Percentiles rank a stretch among this genome's conserved stretches.
phyloP scores from a whole-genome alignment of 352 stramenopile genomes.

The Phytophthora uliginosa region DNA sequence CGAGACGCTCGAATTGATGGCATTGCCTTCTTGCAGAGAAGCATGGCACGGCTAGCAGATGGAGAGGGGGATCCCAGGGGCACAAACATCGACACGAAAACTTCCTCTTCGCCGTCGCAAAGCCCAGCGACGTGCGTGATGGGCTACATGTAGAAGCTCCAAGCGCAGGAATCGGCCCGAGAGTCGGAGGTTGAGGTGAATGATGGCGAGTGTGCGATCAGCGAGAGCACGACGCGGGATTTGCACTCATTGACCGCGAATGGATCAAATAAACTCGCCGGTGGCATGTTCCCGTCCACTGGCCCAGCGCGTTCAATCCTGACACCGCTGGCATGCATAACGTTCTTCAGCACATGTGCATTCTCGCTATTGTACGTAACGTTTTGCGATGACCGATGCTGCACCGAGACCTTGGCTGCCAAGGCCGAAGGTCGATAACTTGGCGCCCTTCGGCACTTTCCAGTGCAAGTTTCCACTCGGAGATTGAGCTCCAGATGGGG shows the following conservation, averaged over 20 bases:
- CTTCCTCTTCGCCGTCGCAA: not conserved
- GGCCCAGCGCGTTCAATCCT: not conserved
- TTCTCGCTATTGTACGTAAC: too few species aligned
- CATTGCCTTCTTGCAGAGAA: slow-evolving; percentile 8
- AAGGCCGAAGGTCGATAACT: too few species aligned
- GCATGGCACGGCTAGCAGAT: slow-evolving; percentile 8
- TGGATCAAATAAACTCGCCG: not conserved
- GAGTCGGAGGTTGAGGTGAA: slow-evolving; percentile 17
- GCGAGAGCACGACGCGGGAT: slow-evolving; percentile 14
- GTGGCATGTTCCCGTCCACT: not conserved
- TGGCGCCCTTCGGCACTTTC: not conserved
- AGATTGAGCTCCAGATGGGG: slow-evolving; percentile 13
- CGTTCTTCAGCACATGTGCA: not conserved
- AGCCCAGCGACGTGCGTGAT: slow-evolving; percentile 6
- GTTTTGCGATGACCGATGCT: not conserved
- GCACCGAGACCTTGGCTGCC: not conserved
- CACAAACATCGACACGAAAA: slow-evolving; percentile 11
- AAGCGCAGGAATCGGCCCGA: slow-evolving; percentile 4
- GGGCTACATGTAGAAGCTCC: not conserved
- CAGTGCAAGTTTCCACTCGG: slow-evolving; percentile 6
- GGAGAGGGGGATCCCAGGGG: slow-evolving; percentile 2
- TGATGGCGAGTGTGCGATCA: slow-evolving; percentile 16
- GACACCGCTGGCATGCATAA: not conserved
- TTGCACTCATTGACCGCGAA: slow-evolving; percentile 17
- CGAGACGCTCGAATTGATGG: slow-evolving; percentile 20